Percentiles rank a stretch among this genome's conserved stretches.
Conservation (phyloP, 805 yeast species). For the Candida michaelii region DNA sequence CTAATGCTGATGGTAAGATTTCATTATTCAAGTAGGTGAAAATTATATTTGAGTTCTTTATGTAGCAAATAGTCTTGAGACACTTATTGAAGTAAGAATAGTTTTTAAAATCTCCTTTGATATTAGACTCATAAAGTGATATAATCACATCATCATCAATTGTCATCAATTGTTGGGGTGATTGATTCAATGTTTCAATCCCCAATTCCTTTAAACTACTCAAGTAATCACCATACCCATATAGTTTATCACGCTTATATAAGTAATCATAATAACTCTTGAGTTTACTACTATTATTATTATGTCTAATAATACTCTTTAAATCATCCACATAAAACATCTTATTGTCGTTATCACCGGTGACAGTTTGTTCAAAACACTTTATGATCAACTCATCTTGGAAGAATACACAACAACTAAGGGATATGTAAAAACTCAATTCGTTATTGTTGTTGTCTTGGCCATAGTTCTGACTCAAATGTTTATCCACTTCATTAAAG, state of each 20-base stretch:
- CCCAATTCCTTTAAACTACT: constrained; percentile 34
- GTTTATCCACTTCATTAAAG: constrained; percentile 40
- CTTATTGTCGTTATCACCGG: constrained; percentile 31
- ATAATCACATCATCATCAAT: constrained; percentile 37
- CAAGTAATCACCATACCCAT: constrained; percentile 36
- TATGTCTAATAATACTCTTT: constrained; percentile 20
- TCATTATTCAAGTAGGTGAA: constrained; percentile 27
- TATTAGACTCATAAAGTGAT: constrained; percentile 32
- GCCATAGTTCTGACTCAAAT: constrained; percentile 23
- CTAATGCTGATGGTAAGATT: constrained; percentile 32
- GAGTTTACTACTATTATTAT: constrained; percentile 19
- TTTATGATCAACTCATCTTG: constrained; percentile 41
- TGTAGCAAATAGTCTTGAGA: constrained; percentile 27
- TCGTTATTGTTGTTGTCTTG: constrained; percentile 21
- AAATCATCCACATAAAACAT: constrained; percentile 40
- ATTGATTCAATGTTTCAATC: constrained; percentile 16
- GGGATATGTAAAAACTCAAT: constrained; percentile 26
- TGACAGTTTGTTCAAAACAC: constrained; percentile 39
- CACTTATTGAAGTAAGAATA: constrained; percentile 35
- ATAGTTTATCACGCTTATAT: constrained; percentile 30
- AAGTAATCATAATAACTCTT: constrained; percentile 22
- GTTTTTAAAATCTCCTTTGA: constrained; percentile 34
- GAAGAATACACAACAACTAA: constrained; percentile 32
- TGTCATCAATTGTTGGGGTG: constrained; percentile 5
- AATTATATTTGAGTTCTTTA: constrained; percentile 22